Base-by-base conservation (phyloP, 352 stramenopile species). In the Hyaloperonospora brassicae region DNA sequence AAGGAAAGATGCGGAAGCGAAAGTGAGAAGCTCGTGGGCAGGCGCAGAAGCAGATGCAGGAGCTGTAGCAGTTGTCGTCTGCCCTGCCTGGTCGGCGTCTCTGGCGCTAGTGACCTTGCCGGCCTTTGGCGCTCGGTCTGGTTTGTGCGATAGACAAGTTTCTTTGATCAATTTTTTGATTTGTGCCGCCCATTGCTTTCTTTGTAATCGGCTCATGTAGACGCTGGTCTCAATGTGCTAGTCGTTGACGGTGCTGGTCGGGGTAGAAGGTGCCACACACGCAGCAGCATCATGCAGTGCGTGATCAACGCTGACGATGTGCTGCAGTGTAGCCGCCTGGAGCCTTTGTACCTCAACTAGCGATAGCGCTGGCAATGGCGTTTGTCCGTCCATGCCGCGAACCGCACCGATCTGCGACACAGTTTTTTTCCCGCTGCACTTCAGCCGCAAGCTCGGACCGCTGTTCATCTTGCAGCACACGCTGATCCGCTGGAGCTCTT, bases 1-100 rank as follows among this genome's bases (percentile, higher is more conserved):
- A 73, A 35, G 63, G 71, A 42, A 73, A 62, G 11, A 50, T 87
- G 42, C 70, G 78, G 65, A 86, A 87, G 69, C 78, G 79, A 61
- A 87, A 85, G 73, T 87, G 23, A 70, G 58, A 55, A 14, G 45
- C 38, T 3, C 17, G 50, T 50, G 30, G 42, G 31, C 21, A 9
- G 4, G 27, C 8, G 27, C 27, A 8, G 27, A 34, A 9, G 8
- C 27, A 34, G 27, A 4, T 9, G 27, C 27, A 34, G 27, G 4
- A 34, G 27, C 4, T 34, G 27, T 8, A 34, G 27, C 27, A 55
- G 45, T 44, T 50, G 48, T 24, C 36, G 11, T 50, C 65, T 31
- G 27, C 27, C 4, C 27, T 17, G 17, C 17, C 17, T 17, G 17
- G 17, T 17, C 17, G 17, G 17, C 17, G 17, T 17, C 17, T 17